Evolutionary conservation across 2,329 filamentous ascomycete genomes (phyloP).

Genomic region (Cladosporium austrohemisphaericum): DNA sequence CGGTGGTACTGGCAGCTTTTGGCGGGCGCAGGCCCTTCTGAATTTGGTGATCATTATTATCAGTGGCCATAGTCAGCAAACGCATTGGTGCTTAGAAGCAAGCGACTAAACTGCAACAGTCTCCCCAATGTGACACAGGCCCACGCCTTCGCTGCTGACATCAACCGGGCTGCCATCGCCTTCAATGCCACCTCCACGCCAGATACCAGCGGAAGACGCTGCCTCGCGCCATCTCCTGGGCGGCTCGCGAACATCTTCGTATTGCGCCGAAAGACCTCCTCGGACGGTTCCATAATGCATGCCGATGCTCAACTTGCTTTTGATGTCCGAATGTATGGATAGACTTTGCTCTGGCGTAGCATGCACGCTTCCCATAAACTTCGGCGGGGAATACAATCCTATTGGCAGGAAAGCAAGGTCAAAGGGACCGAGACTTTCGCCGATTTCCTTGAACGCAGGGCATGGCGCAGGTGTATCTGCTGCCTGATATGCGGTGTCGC

Average conservation of each 20-base stretch:
- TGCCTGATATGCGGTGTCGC: slow-evolving; percentile 49
- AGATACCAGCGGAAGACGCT: slow-evolving; percentile 39
- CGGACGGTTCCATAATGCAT: slow-evolving; percentile 52
- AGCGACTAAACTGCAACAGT: slow-evolving; percentile 39
- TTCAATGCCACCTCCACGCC: slow-evolving; percentile 31
- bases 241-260: slow-evolving; percentile 49
- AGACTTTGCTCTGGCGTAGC: slow-evolving; percentile 47
- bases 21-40: too few species aligned
- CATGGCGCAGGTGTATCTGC: slow-evolving; percentile 40
- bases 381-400: slow-evolving; percentile 45
- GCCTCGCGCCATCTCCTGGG: slow-evolving; percentile 43
- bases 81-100: too few species aligned
- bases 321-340: slow-evolving; percentile 46
- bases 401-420: slow-evolving; percentile 49
- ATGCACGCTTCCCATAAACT: slow-evolving; percentile 45
- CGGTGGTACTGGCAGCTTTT: too few species aligned
- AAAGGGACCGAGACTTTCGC: slow-evolving; percentile 45
- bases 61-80: too few species aligned
- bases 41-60: too few species aligned
- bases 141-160: slow-evolving; percentile 35
- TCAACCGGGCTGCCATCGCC: slow-evolving; percentile 29
- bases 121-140: slow-evolving; percentile 46
- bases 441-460: slow-evolving; percentile 48
- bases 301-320: slow-evolving; percentile 46
- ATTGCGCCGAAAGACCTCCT: slow-evolving; percentile 43